Base-by-base conservation (phyloP, 345 rosid species). In the Eucalyptus sp. region DNA sequence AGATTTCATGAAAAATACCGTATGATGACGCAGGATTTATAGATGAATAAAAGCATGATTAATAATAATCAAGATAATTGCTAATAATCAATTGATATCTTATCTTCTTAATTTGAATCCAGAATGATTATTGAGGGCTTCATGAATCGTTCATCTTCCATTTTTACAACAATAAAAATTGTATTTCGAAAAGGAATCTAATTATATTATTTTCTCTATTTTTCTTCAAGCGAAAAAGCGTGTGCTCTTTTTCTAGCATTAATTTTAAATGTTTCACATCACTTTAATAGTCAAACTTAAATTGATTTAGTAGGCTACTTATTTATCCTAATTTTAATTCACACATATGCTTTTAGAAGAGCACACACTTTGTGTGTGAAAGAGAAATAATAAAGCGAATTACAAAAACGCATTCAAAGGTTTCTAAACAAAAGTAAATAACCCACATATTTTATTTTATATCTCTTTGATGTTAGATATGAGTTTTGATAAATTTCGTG, bases 381-480 rank as follows among this genome's bases (percentile, higher is more conserved):
- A 25, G n/a, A 25, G n/a, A 10, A 58, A 58, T 24, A 24, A 58
- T 25, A 58, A 58, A 24, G 64, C 64, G 0, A 58, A 58, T 25
- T 58, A 58, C n/a, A 25, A 25, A 58, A 58, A 58, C n/a, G 0
- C 13, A 52, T 52, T 52, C 24, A 52, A 18, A 52, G 10, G 58
- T 52, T 52, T 52, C 4, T 52, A 18, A n/a, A n/a, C 10, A 0
- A 52, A 52, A 52, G 58, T 52, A 52, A 52, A 52, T 52, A 52
- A 7, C 4, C 10, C 0, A 18, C 2, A 18, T 52, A 52, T 18
- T 52, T 52, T 52, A 52, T 0, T 52, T 52, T 52, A 18, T 52
- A 52, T 52, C 10, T 52, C 4, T 52, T 52, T 52, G 2, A 18
- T 52, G 0, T 0, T 2, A 52, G 0, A 1, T 52, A 0, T 52